Conservation (phyloP, 768 basidiomycete species). For the Pluteus cervinus region DNA sequence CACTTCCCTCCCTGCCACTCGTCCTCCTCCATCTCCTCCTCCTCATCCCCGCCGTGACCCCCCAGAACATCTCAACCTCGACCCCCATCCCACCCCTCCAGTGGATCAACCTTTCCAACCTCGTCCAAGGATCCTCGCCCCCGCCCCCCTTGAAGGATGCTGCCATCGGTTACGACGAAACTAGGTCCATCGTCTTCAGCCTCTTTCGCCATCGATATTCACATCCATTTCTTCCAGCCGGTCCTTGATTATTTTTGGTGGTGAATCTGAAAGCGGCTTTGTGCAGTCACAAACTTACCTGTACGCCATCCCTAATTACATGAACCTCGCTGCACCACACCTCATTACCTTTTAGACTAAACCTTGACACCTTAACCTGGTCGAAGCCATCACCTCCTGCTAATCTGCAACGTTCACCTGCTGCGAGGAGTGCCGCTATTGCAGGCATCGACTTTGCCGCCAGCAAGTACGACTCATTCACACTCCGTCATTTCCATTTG, state of each 20-base stretch:
- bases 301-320: conserved; percentile 30
- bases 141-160: conserved; percentile 68
- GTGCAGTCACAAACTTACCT: conserved; percentile 61
- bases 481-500: conserved; percentile 3
- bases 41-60: conserved; percentile 18
- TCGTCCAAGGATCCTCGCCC: conserved; percentile 45
- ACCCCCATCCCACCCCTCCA: conserved; percentile 60
- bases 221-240: conserved; percentile 37
- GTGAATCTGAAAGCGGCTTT: conserved; percentile 61
- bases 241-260: conserved; percentile 68
- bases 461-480: conserved; percentile 65
- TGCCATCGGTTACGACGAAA: conserved; percentile 57
- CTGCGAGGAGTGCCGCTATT: conserved; percentile 59
- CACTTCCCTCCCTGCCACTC: conserved; percentile 12
- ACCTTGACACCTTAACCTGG: conserved; percentile 61
- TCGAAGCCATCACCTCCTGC: conserved; percentile 44
- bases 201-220: conserved; percentile 6
- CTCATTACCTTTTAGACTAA: conserved; percentile 37
- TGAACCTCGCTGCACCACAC: conserved; percentile 3
- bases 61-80: conserved; percentile 46
- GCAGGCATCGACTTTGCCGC: conserved; percentile 69
- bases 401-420: conserved; percentile 41
- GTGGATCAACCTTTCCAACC: conserved; percentile 66
- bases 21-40: too few species aligned
- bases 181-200: conserved; percentile 22